Conservation (phyloP, 176 grass and related monocot species). For the Juncus effusus region DNA sequence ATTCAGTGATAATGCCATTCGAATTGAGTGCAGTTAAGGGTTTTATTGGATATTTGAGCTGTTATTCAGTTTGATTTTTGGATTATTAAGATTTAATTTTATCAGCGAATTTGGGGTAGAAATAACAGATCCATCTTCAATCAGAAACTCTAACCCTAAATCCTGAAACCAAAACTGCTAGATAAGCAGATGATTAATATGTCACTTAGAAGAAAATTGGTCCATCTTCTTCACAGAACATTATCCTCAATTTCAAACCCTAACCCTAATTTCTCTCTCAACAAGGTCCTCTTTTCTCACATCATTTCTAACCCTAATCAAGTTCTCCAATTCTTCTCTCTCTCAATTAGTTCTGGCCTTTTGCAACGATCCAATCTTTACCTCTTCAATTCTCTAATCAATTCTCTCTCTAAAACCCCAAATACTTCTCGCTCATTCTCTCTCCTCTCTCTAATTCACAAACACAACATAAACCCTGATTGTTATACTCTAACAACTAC, state of each 20-base stretch:
- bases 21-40: too few species aligned
- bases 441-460: conserved; percentile 51
- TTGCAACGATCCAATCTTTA: conserved; percentile 34
- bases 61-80: too few species aligned
- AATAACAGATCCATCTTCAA: too few species aligned
- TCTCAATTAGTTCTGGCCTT: conserved; percentile 44
- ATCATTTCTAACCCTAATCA: conserved; percentile 33
- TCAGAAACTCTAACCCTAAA: too few species aligned
- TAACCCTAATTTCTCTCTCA: background rate
- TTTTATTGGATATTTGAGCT: too few species aligned
- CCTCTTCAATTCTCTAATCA: conserved; percentile 53
- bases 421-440: conserved; percentile 43
- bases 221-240: conserved; percentile 18
- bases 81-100: too few species aligned
- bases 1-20: too few species aligned
- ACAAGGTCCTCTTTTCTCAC: conserved; percentile 25
- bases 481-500: conserved; percentile 63
- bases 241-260: conserved; percentile 16
- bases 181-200: too few species aligned
- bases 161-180: too few species aligned
- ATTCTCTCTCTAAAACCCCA: conserved; percentile 40
- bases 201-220: background rate
- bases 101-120: too few species aligned
- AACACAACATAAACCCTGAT: conserved; percentile 36
- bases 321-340: conserved; percentile 54